phyloP scores from a whole-genome alignment of 441 rosid genomes.

The Rhodomyrtus psidioides region DNA sequence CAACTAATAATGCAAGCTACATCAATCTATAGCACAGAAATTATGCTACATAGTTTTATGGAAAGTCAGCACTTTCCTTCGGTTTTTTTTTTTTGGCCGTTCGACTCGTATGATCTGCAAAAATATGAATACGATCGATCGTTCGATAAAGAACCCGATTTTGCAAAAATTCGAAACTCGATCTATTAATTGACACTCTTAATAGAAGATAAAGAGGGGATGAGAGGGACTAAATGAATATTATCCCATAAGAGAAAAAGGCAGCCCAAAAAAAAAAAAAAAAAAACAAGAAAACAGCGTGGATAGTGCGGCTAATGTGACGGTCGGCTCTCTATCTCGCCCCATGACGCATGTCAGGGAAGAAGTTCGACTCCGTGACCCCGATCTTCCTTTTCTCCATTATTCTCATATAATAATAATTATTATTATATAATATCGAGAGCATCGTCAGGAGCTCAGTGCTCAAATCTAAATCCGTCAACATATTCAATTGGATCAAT shows the following conservation, averaged over 20 bases:
- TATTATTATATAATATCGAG: too few species aligned
- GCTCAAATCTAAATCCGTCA: accelerated
- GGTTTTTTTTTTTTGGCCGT: accelerated
- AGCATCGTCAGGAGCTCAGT: too few species aligned
- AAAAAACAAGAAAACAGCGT: background rate
- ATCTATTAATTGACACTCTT: background rate
- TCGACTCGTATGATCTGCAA: background rate
- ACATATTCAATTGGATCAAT: too few species aligned
- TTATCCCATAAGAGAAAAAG: background rate
- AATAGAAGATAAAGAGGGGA: background rate
- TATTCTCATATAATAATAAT: background rate
- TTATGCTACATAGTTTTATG: background rate
- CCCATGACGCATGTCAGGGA: background rate
- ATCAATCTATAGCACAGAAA: background rate
- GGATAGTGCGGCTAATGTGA: background rate
- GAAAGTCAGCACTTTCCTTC: accelerated
- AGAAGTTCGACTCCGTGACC: background rate
- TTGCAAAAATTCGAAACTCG: background rate
- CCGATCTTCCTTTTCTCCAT: background rate
- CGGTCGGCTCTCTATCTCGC: background rate
- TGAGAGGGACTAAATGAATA: background rate
- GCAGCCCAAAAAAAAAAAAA: background rate
- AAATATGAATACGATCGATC: background rate
- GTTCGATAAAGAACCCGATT: background rate
- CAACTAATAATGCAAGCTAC: background rate